Percentiles rank a stretch among this genome's conserved stretches.
Conservation (phyloP, 2,329 filamentous ascomycete genomes). For the Scedosporium minutisporum region DNA sequence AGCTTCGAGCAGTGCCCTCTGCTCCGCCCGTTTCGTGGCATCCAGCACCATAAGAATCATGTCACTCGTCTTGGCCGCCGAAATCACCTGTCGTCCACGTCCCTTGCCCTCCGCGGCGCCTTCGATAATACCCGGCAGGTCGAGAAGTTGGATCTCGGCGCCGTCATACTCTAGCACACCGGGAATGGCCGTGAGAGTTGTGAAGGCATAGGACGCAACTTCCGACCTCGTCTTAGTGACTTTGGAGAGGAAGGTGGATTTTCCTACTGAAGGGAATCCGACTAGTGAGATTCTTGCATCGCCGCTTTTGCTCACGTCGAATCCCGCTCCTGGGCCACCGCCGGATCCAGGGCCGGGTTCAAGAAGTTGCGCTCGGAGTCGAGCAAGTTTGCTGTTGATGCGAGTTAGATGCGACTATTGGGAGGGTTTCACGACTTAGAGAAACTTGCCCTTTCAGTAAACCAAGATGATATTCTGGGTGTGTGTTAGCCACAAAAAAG, state of each 20-base stretch:
- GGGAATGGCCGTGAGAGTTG: constrained; percentile 91
- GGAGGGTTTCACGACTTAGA: not conserved
- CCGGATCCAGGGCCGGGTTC: constrained; percentile 78
- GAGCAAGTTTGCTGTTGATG: constrained; percentile 75
- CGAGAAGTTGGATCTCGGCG: constrained; percentile 94
- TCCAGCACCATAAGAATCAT: constrained; percentile 95
- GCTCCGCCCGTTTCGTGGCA: constrained; percentile 92
- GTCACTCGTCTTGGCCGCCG: constrained; percentile 95
- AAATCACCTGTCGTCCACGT: constrained; percentile 90
- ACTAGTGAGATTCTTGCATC: constrained; percentile 95
- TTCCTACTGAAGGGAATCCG: constrained; percentile 97
- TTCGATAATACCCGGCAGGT: constrained; percentile 97
- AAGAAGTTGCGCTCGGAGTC: constrained; percentile 85
- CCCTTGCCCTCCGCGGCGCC: constrained; percentile 94
- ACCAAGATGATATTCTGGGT: constrained; percentile 89
- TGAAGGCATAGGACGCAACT: constrained; percentile 94
- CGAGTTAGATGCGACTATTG: not conserved
- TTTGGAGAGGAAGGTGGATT: constrained; percentile 97
- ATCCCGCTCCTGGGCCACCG: constrained; percentile 70
- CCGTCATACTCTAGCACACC: constrained; percentile 96
- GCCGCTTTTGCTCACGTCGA: constrained; percentile 90
- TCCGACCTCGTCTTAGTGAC: constrained; percentile 97
- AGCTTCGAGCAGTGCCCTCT: constrained; percentile 77
- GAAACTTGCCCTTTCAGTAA: constrained; percentile 78
- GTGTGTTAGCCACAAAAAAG: not conserved